Percentiles rank a stretch among this genome's conserved stretches.
Conservation (phyloP, 2,329 filamentous ascomycete genomes). For the Trichoderma hamatum region DNA sequence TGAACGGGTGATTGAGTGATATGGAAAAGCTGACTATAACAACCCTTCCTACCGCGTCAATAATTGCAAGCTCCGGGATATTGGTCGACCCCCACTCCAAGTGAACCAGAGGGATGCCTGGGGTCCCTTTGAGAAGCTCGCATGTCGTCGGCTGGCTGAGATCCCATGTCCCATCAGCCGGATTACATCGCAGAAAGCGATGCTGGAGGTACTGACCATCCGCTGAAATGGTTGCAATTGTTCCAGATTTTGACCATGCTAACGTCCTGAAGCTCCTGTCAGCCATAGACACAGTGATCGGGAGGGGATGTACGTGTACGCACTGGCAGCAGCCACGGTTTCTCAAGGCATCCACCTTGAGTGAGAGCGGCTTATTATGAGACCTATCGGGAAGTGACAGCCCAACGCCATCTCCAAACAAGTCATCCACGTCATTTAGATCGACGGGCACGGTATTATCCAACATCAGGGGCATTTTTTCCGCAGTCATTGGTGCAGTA, state of each 20-base stretch:
- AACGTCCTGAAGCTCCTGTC: constrained; percentile 61
- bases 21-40: constrained; percentile 72
- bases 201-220: constrained; percentile 73
- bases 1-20: constrained; percentile 71
- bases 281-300: constrained; percentile 26
- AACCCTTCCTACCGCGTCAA: constrained; percentile 78
- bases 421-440: constrained; percentile 68
- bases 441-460: constrained; percentile 51
- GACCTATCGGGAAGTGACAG: constrained; percentile 54
- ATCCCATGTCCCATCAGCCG: constrained; percentile 72
- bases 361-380: constrained; percentile 64
- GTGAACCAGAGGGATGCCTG: constrained; percentile 72
- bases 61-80: constrained; percentile 78
- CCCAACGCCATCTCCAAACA: constrained; percentile 73
- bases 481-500: constrained; percentile 39
- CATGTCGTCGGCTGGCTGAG: constrained; percentile 72
- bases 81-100: constrained; percentile 76
- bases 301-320: constrained; percentile 38
- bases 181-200: constrained; percentile 70
- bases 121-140: constrained; percentile 62
- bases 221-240: constrained; percentile 76
- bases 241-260: constrained; percentile 86
- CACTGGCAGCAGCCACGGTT: constrained; percentile 81
- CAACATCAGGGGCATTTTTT: constrained; percentile 50
- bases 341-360: constrained; percentile 76